These are phyloP conservation scores for Crithidia sp. DNA, from an alignment of 208 protist species.

Conservation along the genomic window DNA sequence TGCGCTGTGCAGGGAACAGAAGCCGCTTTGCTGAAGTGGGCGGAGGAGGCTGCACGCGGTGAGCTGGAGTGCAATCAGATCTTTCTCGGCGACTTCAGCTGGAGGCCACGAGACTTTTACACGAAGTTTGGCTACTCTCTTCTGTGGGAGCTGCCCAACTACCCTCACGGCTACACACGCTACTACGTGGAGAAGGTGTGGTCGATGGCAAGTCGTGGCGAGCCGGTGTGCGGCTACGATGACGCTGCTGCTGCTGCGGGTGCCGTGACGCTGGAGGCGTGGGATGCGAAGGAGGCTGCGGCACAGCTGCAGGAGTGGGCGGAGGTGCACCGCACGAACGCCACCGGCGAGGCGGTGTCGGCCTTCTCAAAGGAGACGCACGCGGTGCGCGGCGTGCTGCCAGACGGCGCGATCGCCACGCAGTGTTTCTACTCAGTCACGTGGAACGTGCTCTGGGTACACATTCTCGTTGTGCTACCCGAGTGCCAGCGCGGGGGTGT, in stretches of 20 bases:
- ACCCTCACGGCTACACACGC: background rate
- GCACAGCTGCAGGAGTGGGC: constrained; percentile 5
- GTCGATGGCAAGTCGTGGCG: background rate
- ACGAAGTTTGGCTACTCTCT: background rate
- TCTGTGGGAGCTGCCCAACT: background rate
- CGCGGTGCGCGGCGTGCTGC: constrained; percentile 4
- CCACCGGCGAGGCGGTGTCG: background rate
- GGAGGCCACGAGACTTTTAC: background rate
- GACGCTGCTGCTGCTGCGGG: background rate
- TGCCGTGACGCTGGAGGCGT: constrained; percentile 5
- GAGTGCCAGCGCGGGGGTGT: constrained; percentile 8
- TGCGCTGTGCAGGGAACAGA: background rate
- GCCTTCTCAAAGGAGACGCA: constrained; percentile 2
- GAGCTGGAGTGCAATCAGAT: background rate
- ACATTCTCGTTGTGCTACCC: constrained; percentile 6
- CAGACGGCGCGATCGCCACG: constrained; percentile 8
- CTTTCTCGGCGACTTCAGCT: background rate
- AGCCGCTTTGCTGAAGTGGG: constrained; percentile 2
- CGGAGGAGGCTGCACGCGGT: background rate
- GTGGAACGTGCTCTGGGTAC: constrained; percentile 27
- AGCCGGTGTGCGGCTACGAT: background rate
- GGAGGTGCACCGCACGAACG: background rate
- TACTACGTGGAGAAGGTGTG: constrained; percentile 17
- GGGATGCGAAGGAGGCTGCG: background rate
- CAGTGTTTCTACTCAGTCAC: constrained; percentile 16